Conservation (phyloP, 305 asterid species). For the Fraxinus dipetala region DNA sequence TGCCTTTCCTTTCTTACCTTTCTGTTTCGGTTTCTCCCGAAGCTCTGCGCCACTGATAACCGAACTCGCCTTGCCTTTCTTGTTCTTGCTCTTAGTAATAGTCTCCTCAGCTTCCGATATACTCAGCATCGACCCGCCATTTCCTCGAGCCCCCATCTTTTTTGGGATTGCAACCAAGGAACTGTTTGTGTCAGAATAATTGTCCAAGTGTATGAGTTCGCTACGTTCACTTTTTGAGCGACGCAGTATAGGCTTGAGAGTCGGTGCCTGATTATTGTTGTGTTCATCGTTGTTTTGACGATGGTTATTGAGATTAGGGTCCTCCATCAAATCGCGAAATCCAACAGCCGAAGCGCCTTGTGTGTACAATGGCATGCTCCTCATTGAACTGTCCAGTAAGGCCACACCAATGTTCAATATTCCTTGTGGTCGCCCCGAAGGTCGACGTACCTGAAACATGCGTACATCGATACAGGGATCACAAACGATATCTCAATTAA, state of each 20-base stretch:
- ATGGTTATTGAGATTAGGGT: slow-evolving; percentile 19
- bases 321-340: slow-evolving; percentile 55
- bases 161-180: slow-evolving; percentile 42
- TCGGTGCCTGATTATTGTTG: neutral
- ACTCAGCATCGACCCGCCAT: slow-evolving; percentile 42
- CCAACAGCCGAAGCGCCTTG: slow-evolving; percentile 58
- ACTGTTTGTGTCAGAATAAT: slow-evolving; percentile 34
- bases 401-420: slow-evolving; percentile 66
- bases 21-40: slow-evolving; percentile 35
- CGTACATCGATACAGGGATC: neutral
- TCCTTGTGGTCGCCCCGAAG: slow-evolving; percentile 81
- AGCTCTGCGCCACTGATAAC: slow-evolving; percentile 64
- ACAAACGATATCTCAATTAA: neutral
- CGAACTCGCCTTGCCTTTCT: slow-evolving; percentile 73
- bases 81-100: slow-evolving; percentile 24
- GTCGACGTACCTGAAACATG: slow-evolving; percentile 48
- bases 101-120: slow-evolving; percentile 45
- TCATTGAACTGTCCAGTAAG: slow-evolving; percentile 43
- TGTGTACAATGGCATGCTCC: slow-evolving; percentile 49
- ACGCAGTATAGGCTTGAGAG: slow-evolving; percentile 47
- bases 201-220: slow-evolving; percentile 41
- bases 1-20: slow-evolving; percentile 41
- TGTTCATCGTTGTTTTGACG: neutral
- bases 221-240: slow-evolving; percentile 72
- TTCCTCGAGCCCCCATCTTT: slow-evolving; percentile 28